Evolutionary conservation across 2,329 filamentous ascomycete species (phyloP), one percentile per base, ranked within the genome.

Genomic region (Trichoderma koningii): DNA sequence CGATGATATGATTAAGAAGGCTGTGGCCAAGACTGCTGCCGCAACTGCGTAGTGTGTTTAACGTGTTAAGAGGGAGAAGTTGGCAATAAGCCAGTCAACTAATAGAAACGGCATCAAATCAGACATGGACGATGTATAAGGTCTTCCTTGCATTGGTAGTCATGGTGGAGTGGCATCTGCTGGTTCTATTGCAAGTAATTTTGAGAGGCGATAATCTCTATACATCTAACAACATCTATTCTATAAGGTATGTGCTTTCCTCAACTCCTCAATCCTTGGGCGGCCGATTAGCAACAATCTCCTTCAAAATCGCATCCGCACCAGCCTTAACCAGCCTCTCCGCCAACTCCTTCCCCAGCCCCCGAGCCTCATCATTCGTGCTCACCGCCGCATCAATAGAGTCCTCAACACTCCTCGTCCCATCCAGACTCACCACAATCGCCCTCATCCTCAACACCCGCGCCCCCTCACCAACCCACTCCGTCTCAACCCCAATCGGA

Each of bases 381-480:
- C 48, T 15, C 1, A 64, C 53, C 10, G 21, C 21, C 23, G 53
- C 62, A 59, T 64, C 62, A 2, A 64, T 19, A 28, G 62, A 59
- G 7, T 64, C 62, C 28, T 64, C 41, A 3, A 51, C 62, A 3
- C 53, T 42, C 30, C 59, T 30, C 19, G 62, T 28, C 15, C 62
- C 52, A 15, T 64, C 62, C 10, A 64, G 62, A 15, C 62, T 64
- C 30, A 64, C 62, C 34, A 64, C 62, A 38, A 64, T 64, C 2
- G 52, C 62, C 7, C 62, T 64, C 44, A 64, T 64, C 21, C 55
- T 57, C 53, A 64, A 2, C 42, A 64, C 21, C 7, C 7, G n/a
- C 19, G 21, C 12, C 12, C 30, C 15, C 14, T 48, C 51, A 57
- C 34, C 44, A n/a, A 51, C 23, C 62, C 62, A 64, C 23, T 64